Base-by-base conservation (phyloP, 164 flowering plant species). In the Magnolia kwangsiensis region DNA sequence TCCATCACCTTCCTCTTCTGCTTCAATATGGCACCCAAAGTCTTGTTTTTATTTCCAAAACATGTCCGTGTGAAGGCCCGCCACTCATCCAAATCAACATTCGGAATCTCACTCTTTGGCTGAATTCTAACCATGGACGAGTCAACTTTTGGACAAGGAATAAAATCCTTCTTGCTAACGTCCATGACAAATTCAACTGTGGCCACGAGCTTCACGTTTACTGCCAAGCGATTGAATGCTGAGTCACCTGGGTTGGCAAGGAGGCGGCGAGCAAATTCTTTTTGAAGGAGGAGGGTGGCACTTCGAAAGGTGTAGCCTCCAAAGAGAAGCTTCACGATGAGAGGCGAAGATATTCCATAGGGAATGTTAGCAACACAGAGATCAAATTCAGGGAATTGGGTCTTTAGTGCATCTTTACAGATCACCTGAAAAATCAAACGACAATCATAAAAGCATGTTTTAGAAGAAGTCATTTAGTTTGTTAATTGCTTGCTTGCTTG, bases 311-410 rank as follows among this genome's bases (percentile, higher is more conserved):
- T 63, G 50, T 59, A 68, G 2, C 31, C 50, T 63, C 91, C 93
- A 72, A 86, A 94, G 5, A 91, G 85, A 73, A 96, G 79, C 69
- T 91, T 94, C 20, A 89, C 90, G 72, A 92, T 76, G 1, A 96
- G 87, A 14, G 97, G 94, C 0, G 98, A 96, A 13, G 98, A 94
- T 71, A 96, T 96, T 7, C 86, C 84, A 51, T 94, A 96, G 0
- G 98, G 97, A 64, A 94, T 94, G 83, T 94, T 96, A 0, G 99
- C 99, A 50, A 92, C 97, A 5, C 93, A 88, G 51, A 92, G 83
- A 86, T 96, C 94, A 75, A 90, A 94, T 2, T 27, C 74, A 5
- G 97, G 96, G 72, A 96, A 91, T 73, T 91, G 91, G 6, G 89
- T 75, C 89, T 89, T 96, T 78, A 94, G 72, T 4, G 93, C 95